Evolutionary conservation across 257 asterid genomes (phyloP), one percentile per base, ranked within the genome.

Genomic region (Echites panduratus): DNA sequence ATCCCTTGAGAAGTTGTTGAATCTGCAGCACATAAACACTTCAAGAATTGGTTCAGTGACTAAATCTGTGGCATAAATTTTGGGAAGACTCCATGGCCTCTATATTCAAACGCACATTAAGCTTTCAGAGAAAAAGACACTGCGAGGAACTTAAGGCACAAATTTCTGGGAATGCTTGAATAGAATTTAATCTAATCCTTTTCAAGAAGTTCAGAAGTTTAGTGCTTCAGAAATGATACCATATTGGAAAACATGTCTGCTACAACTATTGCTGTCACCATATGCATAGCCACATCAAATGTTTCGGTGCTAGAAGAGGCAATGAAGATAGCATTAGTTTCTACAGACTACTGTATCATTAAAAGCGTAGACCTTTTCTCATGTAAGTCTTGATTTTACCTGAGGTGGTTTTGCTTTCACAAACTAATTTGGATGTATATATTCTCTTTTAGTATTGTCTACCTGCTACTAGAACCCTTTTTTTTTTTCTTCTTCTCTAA

Each of bases 1-100:
- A 65, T 79, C 87, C 96, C 80, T 88, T 89, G 75, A 94, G 83
- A 75, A 94, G 80, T 66, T 75, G 87, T 70, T 89, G 90, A 75
- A 94, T 83, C 98, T 93, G 92, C 73, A 79, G 27, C 71, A 72
- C 72, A 77, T 11, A 70, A 78, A 54, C 20, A 50, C 22, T 35
- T 62, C 32, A 29, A 65, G 57, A 17, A 32, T 73, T 54, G 76
- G 58, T n/a, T 65, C 16, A 32, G 2, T 47, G 26, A 52, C 50
- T 50, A 9, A 40, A n/a, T 27, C 10, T 19, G 41, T 38, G 32
- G n/a, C 26, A 68, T 58, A 45, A 16, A 13, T 13, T 58, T 58
- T 8, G 40, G 10, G 22, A 44, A 20, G 20, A 19, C 63, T 12
- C 4, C 20, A 24, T 9, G 20, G 41, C 20, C 38, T 4, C 27